A percentile compares a stretch with the other conserved stretches of the same genome.
Evolutionary conservation across 768 basidiomycete genomes (phyloP).

Genomic region (Saitozyma sp.): DNA sequence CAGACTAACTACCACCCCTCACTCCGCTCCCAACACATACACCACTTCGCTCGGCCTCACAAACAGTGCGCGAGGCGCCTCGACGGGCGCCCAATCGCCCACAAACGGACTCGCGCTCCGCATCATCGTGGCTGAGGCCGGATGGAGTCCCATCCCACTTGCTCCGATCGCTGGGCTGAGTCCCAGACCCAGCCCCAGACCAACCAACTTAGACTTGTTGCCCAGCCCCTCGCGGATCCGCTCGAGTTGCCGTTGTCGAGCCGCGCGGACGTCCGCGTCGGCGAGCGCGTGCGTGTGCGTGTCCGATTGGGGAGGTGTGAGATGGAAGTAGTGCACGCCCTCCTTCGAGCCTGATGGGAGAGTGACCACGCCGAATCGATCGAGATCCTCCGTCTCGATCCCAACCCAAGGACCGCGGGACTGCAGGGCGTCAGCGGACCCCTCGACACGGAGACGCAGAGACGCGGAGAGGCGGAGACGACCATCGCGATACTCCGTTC

Average conservation of each 20-base stretch:
- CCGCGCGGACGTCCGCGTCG: conserved; percentile 9
- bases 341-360: conserved; percentile 24
- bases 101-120: conserved; percentile 27
- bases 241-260: conserved; percentile 23
- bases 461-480: not conserved
- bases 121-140: conserved; percentile 1
- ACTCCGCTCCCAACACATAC: conserved; percentile 39
- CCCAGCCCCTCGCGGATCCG: conserved; percentile 9
- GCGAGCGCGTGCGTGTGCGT: not conserved
- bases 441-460: no score
- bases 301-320: conserved; percentile 2
- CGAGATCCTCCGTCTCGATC: conserved; percentile 36
- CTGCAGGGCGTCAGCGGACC: conserved; percentile 16
- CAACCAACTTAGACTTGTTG: conserved; percentile 4
- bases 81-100: conserved; percentile 9
- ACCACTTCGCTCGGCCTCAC: conserved; percentile 46
- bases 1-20: no score
- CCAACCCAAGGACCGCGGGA: conserved; percentile 48
- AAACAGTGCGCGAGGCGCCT: conserved; percentile 31
- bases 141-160: not conserved
- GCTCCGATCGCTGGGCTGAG: not conserved
- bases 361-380: conserved; percentile 24
- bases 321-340: conserved; percentile 40
- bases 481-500: not conserved
- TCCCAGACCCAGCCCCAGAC: conserved; percentile 9